Evolutionary conservation across 805 yeast genomes (phyloP), one percentile per base, ranked within the genome.

Genomic region (Lachancea dasiensis): DNA sequence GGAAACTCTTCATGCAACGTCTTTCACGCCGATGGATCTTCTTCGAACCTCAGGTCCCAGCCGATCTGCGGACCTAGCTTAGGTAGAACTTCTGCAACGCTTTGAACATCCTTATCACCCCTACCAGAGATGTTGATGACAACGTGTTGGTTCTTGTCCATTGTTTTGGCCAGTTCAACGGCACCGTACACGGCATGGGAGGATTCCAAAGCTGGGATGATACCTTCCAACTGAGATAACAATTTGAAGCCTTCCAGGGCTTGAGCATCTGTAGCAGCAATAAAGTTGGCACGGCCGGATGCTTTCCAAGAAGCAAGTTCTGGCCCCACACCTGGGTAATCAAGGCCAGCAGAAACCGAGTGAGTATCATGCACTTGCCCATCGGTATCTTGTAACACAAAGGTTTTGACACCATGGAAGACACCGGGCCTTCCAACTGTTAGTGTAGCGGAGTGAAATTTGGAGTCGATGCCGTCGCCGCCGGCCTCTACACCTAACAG

Each of bases 251-350:
- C 99, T 47, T 76, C 73, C 48, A 92, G 70, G 21, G 97, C 97
- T 59, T 92, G 79, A n/a, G 95, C 87, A 63, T 92, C 96, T 23
- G 95, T 85, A 39, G 94, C 97, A 31, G 96, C 95, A 32, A 80
- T 64, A 57, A 90, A 92, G 40, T 81, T 70, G 6, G 94, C 98
- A 56, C 99, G 79, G 19, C 97, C 97, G 44, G 82, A 80, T 38
- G 81, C 80, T 64, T 90, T 90, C 97, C 97, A 92, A 60, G 73
- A 77, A 2, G 97, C 94, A 50, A 92, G 72, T 66, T 92, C 97
- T 22, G 99, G 99, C 31, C 99, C 99, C 32, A 92, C 99, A 65
- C 97, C 99, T 18, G 99, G 99, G 61, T 92, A 92, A 65, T 92
- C 99, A 54, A 92, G 73, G 50, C 99, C 99, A 27, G 99, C 99